These are phyloP conservation scores for Nematodospora valgi DNA, from an alignment of 805 yeast genomes.

Conservation along the genomic window DNA sequence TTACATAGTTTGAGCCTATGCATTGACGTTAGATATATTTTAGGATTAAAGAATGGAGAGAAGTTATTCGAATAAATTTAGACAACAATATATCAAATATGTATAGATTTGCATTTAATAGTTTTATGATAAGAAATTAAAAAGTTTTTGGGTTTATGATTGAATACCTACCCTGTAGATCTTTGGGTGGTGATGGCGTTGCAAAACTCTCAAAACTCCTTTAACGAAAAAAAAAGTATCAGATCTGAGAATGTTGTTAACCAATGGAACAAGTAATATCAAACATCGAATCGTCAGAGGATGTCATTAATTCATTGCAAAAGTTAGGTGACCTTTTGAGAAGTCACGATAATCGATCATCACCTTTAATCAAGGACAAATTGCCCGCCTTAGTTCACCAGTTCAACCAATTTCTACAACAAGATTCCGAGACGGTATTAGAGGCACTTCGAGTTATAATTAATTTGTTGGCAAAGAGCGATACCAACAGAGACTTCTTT, in stretches of 20 bases:
- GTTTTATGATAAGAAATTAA: neutral
- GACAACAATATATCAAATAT: neutral
- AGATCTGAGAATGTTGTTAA: no score
- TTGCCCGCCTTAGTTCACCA: slow-evolving; percentile 1
- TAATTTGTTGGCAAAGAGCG: slow-evolving; percentile 35
- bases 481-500: slow-evolving; percentile 16
- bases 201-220: no score
- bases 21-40: slow-evolving; percentile 77
- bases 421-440: slow-evolving; percentile 7
- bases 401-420: slow-evolving; percentile 2
- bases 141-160: neutral
- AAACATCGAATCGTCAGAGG: neutral
- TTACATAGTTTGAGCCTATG: slow-evolving; percentile 71
- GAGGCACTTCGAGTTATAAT: slow-evolving; percentile 28
- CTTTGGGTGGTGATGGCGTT: no score
- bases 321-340: slow-evolving; percentile 18
- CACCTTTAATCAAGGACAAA: slow-evolving; percentile 1
- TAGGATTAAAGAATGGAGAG: slow-evolving; percentile 75
- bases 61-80: slow-evolving; percentile 43
- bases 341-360: slow-evolving; percentile 16
- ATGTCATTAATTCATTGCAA: slow-evolving; percentile 2
- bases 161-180: no score
- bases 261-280: slow-evolving; percentile 6
- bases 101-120: neutral
- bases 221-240: no score